These are phyloP conservation scores for Trypanosoma scelopori DNA, from an alignment of 208 protist genomes.

Conservation along the genomic window DNA sequence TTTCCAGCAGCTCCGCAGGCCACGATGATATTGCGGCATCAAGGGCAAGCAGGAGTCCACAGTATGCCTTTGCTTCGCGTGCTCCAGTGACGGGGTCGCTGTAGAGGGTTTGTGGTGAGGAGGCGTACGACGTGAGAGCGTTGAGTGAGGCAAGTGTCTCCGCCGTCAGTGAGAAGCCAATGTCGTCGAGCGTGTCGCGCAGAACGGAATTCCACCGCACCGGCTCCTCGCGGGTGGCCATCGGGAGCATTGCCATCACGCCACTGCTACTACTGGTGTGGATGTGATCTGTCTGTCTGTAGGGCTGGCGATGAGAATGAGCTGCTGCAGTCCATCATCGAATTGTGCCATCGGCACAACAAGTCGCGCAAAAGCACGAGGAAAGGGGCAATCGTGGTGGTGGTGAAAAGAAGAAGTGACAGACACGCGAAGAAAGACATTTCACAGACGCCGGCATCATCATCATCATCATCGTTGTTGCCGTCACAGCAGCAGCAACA, in stretches of 20 bases:
- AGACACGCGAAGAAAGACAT: slow-evolving; percentile 4
- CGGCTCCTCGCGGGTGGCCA: slow-evolving; percentile 29
- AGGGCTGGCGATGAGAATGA: background rate
- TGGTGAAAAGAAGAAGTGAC: slow-evolving; percentile 1
- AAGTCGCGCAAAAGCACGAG: no score
- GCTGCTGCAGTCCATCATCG: no score
- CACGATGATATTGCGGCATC: slow-evolving; percentile 43
- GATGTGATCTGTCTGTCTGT: no score
- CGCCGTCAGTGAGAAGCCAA: slow-evolving; percentile 27
- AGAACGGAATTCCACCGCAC: slow-evolving; percentile 53
- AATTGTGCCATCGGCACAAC: no score
- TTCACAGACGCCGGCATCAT: no score
- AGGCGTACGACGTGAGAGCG: slow-evolving; percentile 55
- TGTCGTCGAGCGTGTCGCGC: slow-evolving; percentile 24
- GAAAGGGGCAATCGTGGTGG: no score
- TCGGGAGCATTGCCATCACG: slow-evolving; percentile 15
- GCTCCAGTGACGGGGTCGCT: slow-evolving; percentile 29
- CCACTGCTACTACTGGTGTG: no score
- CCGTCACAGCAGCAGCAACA: no score
- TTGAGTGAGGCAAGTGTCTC: slow-evolving; percentile 32
- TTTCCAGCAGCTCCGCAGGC: slow-evolving; percentile 43
- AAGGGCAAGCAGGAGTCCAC: slow-evolving; percentile 44
- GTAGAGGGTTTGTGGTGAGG: slow-evolving; percentile 31
- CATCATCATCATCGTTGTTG: background rate
- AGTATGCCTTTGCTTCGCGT: slow-evolving; percentile 39